phyloP scores from a whole-genome alignment of 768 basidiomycete species.

The Suillus tomentosus region DNA sequence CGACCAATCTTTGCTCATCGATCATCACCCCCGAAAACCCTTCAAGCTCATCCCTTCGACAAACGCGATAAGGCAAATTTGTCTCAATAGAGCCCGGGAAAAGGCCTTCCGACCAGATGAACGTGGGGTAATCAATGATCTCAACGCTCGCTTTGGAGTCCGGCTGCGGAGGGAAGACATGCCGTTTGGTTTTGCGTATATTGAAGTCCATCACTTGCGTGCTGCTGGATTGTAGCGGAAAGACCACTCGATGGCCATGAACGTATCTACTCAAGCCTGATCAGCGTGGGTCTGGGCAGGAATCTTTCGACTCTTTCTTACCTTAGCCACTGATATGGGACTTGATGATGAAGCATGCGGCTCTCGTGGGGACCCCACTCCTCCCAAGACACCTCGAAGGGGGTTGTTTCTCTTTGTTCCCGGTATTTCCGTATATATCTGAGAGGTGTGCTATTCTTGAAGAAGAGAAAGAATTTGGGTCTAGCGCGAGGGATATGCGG shows the following conservation, averaged over 20 bases:
- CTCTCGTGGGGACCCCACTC: conserved; percentile 41
- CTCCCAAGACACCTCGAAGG: conserved; percentile 33
- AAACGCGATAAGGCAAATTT: conserved; percentile 35
- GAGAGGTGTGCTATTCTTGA: conserved; percentile 36
- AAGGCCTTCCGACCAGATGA: conserved; percentile 20
- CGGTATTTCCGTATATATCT: conserved; percentile 15
- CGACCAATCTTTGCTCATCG: conserved; percentile 43
- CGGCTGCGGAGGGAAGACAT: background rate
- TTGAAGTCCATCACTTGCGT: conserved; percentile 37
- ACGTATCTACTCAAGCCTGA: conserved; percentile 35
- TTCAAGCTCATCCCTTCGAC: conserved; percentile 22
- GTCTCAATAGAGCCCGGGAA: conserved; percentile 31
- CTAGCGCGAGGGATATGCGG: conserved; percentile 13
- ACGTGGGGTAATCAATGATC: conserved; percentile 16
- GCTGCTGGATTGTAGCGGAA: conserved; percentile 17
- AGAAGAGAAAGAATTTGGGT: conserved; percentile 28
- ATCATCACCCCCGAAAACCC: conserved; percentile 44
- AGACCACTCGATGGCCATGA: conserved; percentile 42
- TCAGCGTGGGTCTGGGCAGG: background rate
- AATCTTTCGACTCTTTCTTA: conserved; percentile 16
- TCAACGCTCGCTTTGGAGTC: background rate
- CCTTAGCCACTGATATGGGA: conserved; percentile 44
- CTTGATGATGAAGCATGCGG: conserved; percentile 32
- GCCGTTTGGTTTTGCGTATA: conserved; percentile 15
- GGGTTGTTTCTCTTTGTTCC: background rate